A percentile compares a stretch with the other conserved stretches of the same genome.
Evolutionary conservation across 192 early-diverging fungal genomes (phyloP).

Genomic region (Phycomyces nitens): DNA sequence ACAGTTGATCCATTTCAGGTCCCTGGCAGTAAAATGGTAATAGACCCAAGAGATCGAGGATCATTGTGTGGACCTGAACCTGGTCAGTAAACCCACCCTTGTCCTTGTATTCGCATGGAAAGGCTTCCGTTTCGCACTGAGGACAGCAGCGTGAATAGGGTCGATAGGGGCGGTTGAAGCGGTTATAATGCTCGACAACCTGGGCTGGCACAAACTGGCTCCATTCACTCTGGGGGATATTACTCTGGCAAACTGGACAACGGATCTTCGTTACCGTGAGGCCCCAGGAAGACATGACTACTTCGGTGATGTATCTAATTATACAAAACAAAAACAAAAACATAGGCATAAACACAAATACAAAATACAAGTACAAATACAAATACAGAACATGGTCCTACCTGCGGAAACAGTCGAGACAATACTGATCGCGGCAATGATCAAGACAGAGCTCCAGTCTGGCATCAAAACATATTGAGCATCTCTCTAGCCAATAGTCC

Average conservation of each 20-base stretch:
- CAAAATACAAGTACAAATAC: neutral
- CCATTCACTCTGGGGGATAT: constrained; percentile 52
- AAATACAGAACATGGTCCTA: constrained; percentile 6
- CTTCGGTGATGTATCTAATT: constrained; percentile 48
- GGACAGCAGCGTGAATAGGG: constrained; percentile 49
- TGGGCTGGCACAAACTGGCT: constrained; percentile 47
- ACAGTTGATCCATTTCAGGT: constrained; percentile 4
- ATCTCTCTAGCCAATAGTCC: constrained; percentile 52
- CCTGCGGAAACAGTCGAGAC: constrained; percentile 41
- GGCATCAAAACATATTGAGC: constrained; percentile 59
- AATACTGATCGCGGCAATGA: constrained; percentile 54
- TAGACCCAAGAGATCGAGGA: constrained; percentile 6
- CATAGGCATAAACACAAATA: neutral
- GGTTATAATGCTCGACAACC: constrained; percentile 43
- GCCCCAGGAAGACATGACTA: constrained; percentile 57
- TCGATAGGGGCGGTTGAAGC: constrained; percentile 53
- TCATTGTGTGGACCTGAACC: neutral
- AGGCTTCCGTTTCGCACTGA: constrained; percentile 45
- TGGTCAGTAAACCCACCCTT: neutral
- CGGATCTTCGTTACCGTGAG: constrained; percentile 53
- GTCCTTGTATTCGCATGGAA: constrained; percentile 28
- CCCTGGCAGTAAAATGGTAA: neutral
- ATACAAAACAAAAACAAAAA: neutral
- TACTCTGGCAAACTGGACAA: constrained; percentile 54
- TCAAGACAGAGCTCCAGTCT: constrained; percentile 55